Base-by-base conservation (phyloP, 2,329 filamentous ascomycete species). In the Hyphodiscus sp. region DNA sequence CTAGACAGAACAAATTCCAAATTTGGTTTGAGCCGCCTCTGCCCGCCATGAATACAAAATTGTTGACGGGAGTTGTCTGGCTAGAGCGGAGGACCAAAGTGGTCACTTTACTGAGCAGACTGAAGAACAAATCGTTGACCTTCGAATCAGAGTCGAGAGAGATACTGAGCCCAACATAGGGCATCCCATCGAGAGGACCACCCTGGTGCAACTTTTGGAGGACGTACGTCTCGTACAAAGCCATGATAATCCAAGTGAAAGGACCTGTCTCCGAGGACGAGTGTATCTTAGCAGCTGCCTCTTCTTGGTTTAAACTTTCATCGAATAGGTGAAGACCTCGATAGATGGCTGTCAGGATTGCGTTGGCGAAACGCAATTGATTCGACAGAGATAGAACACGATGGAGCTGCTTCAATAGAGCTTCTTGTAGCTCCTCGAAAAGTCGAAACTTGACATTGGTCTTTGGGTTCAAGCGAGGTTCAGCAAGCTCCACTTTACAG, bases 271-370 rank as follows among this genome's bases (percentile, higher is more conserved):
- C 30, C 0, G 51, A 13, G 38, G 33, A 30, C 20, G 44, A 42
- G n/a, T 50, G 47, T 8, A 23, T 20, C 7, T 50, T 20, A 15
- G 41, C 16, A 11, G 18, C 30, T 1, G 18, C 42, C 16, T 45
- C 38, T 33, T 59, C 57, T 15, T 41, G n/a, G 18, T 52, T 47
- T 16, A 66, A 19, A 13, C 50, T 55, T 29, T 54, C 20, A 30
- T 68, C 65, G 45, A 66, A 68, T 1, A 57, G 30, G 15, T 52
- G 41, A 6, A 66, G 41, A 20, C 54, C 60, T 19, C 55, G 50
- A n/a, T 51, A 59, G 16, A 66, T 55, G 13, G 62, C 53, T 38
- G 59, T 61, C 20, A 67, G 30, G 38, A 67, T 52, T 3, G 54
- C 52, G 43, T 55, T 56, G 6, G 59, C 51, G 50, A 64, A 67